Percentiles rank a stretch among this genome's conserved stretches.
Evolutionary conservation across 345 rosid species (phyloP).

Genomic region (Trapa bicornis): DNA sequence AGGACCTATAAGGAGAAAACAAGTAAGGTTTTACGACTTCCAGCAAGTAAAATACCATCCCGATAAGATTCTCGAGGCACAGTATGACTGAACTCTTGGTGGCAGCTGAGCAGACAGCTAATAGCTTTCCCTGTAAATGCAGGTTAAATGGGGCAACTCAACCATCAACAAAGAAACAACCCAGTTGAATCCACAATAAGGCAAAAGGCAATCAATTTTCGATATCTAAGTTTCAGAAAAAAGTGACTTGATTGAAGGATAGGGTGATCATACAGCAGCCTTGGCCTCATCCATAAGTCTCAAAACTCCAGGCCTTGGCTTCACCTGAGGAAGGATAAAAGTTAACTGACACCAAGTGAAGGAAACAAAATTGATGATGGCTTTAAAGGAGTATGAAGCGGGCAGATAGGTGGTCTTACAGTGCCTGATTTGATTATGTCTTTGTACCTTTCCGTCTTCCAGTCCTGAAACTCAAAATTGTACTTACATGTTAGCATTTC

Average conservation of each 20-base stretch:
- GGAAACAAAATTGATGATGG: neutral
- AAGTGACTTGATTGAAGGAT: neutral
- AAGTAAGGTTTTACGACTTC: neutral
- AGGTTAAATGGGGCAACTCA: neutral
- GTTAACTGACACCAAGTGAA: neutral
- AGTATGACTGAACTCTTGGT: constrained; percentile 92
- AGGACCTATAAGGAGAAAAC: neutral
- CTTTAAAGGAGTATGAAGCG: neutral
- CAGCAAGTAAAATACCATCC: constrained; percentile 34
- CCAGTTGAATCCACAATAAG: neutral
- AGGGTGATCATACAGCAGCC: constrained; percentile 57
- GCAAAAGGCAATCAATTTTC: neutral
- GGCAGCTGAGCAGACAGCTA: constrained; percentile 95
- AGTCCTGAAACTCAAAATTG: constrained; percentile 36
- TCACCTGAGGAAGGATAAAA: constrained; percentile 36
- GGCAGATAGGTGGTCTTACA: constrained; percentile 28
- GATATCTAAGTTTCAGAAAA: neutral
- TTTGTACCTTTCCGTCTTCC: constrained; percentile 95
- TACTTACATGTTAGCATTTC: neutral
- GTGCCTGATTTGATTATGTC: constrained; percentile 87
- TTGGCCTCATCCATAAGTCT: constrained; percentile 87
- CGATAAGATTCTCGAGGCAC: constrained; percentile 80
- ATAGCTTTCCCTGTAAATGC: constrained; percentile 48
- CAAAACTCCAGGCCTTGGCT: constrained; percentile 85
- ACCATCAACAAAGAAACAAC: neutral